Evolutionary conservation across 1,284 basidiomycete genomes (phyloP).

Genomic region (Trichosporon sp.): DNA sequence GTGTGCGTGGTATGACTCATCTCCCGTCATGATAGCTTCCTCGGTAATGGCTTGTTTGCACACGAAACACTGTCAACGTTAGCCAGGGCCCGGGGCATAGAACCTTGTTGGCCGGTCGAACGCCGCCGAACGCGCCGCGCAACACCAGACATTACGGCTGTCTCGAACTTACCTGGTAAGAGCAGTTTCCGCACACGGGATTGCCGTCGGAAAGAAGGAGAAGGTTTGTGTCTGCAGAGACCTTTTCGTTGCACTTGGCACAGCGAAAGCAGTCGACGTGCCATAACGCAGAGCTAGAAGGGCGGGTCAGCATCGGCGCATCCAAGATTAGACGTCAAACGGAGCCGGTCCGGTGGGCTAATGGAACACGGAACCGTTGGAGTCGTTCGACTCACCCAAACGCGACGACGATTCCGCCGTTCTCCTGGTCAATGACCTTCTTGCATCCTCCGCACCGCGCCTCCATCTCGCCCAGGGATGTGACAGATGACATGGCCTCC

Average conservation of each 20-base stretch:
- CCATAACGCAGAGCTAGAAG: slow-evolving; percentile 46
- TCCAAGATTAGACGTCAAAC: background rate
- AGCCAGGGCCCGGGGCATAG: background rate
- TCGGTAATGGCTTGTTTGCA: slow-evolving; percentile 88
- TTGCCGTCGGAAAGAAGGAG: slow-evolving; percentile 92
- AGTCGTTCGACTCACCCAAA: slow-evolving; percentile 63
- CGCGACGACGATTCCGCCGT: slow-evolving; percentile 80
- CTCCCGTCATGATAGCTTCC: slow-evolving; percentile 97
- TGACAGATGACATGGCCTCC: slow-evolving; percentile 10
- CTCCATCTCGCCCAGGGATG: slow-evolving; percentile 32
- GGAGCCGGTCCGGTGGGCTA: background rate
- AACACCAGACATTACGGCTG: slow-evolving; percentile 11
- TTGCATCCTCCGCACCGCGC: slow-evolving; percentile 74
- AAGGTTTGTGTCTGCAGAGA: slow-evolving; percentile 83
- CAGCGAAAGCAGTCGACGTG: slow-evolving; percentile 53
- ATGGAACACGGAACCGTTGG: background rate
- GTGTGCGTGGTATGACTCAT: slow-evolving; percentile 96
- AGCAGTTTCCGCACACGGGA: slow-evolving; percentile 94
- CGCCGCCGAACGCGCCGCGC: background rate
- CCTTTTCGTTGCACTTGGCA: slow-evolving; percentile 54
- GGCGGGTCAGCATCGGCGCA: slow-evolving; percentile 9
- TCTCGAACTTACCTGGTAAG: slow-evolving; percentile 60
- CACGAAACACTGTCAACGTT: slow-evolving; percentile 64
- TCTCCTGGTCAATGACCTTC: slow-evolving; percentile 72
- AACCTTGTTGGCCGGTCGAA: background rate